phyloP scores from a whole-genome alignment of 371 early-diverging fungal genomes.

The Coemansia sp. region DNA sequence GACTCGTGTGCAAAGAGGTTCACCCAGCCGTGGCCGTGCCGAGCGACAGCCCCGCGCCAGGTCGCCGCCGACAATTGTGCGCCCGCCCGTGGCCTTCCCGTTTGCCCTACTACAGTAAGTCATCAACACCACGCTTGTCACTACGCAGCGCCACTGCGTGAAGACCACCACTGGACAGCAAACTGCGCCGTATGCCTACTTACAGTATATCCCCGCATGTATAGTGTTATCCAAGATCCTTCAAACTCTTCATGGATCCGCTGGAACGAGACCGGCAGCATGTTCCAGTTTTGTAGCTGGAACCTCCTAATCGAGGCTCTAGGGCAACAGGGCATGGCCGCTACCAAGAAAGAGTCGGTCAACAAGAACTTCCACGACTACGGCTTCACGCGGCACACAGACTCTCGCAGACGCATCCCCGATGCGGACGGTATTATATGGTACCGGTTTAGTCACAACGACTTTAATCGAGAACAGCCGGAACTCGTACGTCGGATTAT shows the following conservation, averaged over 20 bases:
- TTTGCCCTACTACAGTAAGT: slow-evolving; percentile 7
- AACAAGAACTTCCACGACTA: slow-evolving; percentile 19
- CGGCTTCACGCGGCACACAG: background rate
- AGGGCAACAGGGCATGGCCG: background rate
- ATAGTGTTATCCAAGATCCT: slow-evolving; percentile 6
- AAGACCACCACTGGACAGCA: background rate
- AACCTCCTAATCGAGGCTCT: slow-evolving; percentile 1
- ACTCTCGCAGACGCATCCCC: slow-evolving; percentile 5
- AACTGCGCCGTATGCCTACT: background rate
- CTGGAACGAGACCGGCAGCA: slow-evolving; percentile 14
- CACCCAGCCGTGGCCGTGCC: background rate
- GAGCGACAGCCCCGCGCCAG: background rate
- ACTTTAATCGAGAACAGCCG: slow-evolving; percentile 7
- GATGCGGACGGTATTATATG: background rate
- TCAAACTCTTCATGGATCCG: slow-evolving; percentile 16
- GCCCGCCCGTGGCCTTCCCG: slow-evolving; percentile 8
- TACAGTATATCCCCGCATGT: background rate
- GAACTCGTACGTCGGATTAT: background rate
- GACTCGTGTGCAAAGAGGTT: too few relatives aligned
- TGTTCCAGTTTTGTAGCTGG: slow-evolving; percentile 11
- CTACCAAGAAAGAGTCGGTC: slow-evolving; percentile 9
- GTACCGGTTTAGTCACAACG: background rate
- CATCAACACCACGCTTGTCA: background rate
- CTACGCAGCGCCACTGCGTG: background rate
- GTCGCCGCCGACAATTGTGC: background rate